Evolutionary conservation across 1,284 basidiomycete genomes (phyloP).

Genomic region (Xerocomus minutiporus): DNA sequence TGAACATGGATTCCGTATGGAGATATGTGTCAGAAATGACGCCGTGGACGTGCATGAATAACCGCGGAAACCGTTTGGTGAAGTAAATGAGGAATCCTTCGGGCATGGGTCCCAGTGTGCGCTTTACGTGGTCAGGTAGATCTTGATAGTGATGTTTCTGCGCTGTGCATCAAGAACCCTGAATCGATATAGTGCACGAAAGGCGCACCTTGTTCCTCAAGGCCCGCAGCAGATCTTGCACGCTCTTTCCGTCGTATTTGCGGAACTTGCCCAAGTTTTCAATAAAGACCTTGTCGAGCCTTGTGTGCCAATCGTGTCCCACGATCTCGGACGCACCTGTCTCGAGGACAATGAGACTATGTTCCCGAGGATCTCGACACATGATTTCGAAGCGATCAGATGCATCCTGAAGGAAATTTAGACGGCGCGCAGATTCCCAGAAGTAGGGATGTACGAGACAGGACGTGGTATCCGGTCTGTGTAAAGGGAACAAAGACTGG

Average conservation of each 20-base stretch:
- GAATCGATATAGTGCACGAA: neutral
- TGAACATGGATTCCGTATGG: constrained; percentile 79
- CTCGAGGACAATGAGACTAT: constrained; percentile 75
- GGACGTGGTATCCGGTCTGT: constrained; percentile 81
- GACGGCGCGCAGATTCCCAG: constrained; percentile 83
- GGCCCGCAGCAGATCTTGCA: constrained; percentile 90
- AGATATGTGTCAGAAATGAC: constrained; percentile 70
- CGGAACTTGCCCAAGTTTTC: constrained; percentile 95
- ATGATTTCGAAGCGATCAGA: constrained; percentile 98
- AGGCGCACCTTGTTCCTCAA: constrained; percentile 86
- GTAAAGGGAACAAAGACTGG: neutral
- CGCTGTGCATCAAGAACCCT: constrained; percentile 3
- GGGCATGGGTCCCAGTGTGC: constrained; percentile 84
- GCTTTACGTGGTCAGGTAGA: constrained; percentile 84
- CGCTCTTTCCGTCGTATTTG: constrained; percentile 88
- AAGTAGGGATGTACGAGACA: constrained; percentile 94
- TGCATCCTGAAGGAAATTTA: constrained; percentile 93
- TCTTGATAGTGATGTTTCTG: constrained; percentile 99
- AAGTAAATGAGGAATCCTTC: constrained; percentile 93
- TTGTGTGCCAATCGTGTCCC: constrained; percentile 83
- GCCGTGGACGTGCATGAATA: constrained; percentile 89
- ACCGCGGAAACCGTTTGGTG: constrained; percentile 82
- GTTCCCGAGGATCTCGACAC: constrained; percentile 85
- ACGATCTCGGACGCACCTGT: constrained; percentile 63
- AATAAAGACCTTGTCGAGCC: constrained; percentile 85